Evolutionary conservation across 352 stramenopile species (phyloP), one percentile per base, ranked within the genome.

Genomic region (Globisporangium nodosum): DNA sequence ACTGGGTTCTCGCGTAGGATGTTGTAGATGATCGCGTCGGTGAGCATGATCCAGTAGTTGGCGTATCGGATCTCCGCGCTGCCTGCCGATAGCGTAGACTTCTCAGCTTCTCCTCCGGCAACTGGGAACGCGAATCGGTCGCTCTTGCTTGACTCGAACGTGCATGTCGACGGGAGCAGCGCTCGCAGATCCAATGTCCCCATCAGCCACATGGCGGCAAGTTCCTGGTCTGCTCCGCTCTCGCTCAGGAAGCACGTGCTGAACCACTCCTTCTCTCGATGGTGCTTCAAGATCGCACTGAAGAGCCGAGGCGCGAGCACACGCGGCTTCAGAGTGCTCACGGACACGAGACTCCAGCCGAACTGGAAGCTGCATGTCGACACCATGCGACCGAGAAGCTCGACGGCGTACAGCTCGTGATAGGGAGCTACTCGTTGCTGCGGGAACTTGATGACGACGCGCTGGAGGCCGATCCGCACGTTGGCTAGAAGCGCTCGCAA

Each of bases 1-100:
- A 76, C 54, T 21, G 67, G 50, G 35, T 81, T 70, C 31, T 79
- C 58, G 11, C 71, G 69, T 18, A 88, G 63, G 5, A 91, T 3
- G 50, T 85, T 77, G 54, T 63, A 77, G 21, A 87, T 69, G 43
- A 92, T 75, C 12, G 65, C 74, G 68, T 94, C 84, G 0, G 81
- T 88, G 13, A 94, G 56, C 58, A 78, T 69, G 5, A 87, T 33
- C 84, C 84, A 93, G 48, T 81, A 92, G 51, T 80, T 78, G 18
- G 78, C 79, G 57, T 89, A 76, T 37, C 63, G 60, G 37, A 70
- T 57, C 57, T 61, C 46, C 4, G 24, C 42, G 5, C 39, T 49
- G 6, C 21, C n/a, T 11, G 35, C 47, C 39, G 20, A 18, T 39
- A 31, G 5, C 65, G 18, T 4, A 18, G 39, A 13, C 13, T 55